These are phyloP conservation scores for Talaromyces sp. DNA, from an alignment of 2,329 filamentous ascomycete species.

Conservation along the genomic window DNA sequence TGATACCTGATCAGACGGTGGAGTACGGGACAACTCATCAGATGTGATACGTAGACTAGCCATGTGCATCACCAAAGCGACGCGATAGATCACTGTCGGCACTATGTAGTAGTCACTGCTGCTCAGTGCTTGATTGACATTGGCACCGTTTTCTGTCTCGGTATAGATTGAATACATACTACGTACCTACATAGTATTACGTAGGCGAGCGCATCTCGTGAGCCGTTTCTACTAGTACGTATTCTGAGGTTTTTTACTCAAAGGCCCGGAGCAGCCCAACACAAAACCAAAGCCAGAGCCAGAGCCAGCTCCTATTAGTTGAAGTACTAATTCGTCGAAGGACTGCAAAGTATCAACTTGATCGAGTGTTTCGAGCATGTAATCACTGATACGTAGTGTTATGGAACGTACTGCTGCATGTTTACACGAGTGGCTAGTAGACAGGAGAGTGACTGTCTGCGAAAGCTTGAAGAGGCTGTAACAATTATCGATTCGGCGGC, in stretches of 20 bases:
- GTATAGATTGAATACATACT: too few species aligned
- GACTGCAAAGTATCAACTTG: too few species aligned
- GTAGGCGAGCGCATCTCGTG: not conserved
- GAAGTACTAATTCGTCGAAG: not conserved
- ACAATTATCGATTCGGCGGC: not conserved
- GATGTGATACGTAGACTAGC: not conserved
- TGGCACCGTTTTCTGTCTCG: not conserved
- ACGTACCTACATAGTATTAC: too few species aligned
- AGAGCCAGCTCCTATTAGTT: not conserved
- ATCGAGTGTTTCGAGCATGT: too few species aligned
- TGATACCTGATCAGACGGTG: not conserved
- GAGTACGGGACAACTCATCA: not conserved
- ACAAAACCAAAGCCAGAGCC: not conserved
- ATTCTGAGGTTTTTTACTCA: not conserved
- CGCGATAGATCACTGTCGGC: not conserved
- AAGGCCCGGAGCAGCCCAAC: not conserved
- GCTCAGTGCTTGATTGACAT: not conserved
- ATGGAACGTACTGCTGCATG: not conserved
- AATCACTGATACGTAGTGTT: too few species aligned
- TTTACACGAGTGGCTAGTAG: not conserved
- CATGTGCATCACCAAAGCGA: not conserved
- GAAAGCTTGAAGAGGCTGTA: not conserved
- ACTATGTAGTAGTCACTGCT: not conserved
- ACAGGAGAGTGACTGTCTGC: not conserved
- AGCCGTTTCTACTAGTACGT: not conserved